A percentile compares a stretch with the other conserved stretches of the same genome.
These are phyloP conservation scores for Alternaria hordeiaustralica DNA, from an alignment of 2,329 filamentous ascomycete species.

Conservation along the genomic window DNA sequence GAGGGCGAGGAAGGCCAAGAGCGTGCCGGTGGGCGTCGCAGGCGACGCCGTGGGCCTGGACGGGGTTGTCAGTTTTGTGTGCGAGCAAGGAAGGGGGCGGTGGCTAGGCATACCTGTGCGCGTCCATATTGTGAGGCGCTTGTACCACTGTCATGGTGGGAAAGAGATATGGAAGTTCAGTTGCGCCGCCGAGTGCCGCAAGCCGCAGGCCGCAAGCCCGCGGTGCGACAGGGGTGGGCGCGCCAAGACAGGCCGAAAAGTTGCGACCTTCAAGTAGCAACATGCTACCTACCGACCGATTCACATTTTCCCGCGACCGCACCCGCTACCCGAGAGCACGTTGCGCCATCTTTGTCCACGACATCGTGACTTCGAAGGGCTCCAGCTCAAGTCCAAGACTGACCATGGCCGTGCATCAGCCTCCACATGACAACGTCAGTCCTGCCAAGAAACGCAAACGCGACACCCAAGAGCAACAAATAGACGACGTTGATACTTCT, in stretches of 20 bases:
- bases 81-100: background rate
- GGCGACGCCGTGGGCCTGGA: slow-evolving; percentile 7
- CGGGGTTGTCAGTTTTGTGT: background rate
- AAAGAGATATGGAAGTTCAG: background rate
- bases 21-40: slow-evolving; percentile 26
- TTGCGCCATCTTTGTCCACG: background rate
- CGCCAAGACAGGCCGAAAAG: slow-evolving; percentile 26
- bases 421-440: slow-evolving; percentile 5
- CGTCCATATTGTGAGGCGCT: slow-evolving; percentile 3
- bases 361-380: background rate
- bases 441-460: slow-evolving; percentile 26
- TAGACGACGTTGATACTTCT: slow-evolving; percentile 58
- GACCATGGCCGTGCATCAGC: slow-evolving; percentile 17
- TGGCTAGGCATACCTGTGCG: slow-evolving; percentile 2
- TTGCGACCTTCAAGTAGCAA: background rate
- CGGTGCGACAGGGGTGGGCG: slow-evolving; percentile 11
- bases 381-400: background rate
- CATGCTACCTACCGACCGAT: background rate
- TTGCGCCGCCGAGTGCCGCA: background rate
- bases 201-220: too few species aligned
- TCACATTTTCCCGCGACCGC: background rate
- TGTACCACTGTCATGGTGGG: background rate
- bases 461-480: slow-evolving; percentile 12
- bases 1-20: slow-evolving; percentile 46
- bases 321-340: background rate